These are phyloP conservation scores for Eucalyptus albens DNA, from an alignment of 345 rosid genomes.

Conservation along the genomic window DNA sequence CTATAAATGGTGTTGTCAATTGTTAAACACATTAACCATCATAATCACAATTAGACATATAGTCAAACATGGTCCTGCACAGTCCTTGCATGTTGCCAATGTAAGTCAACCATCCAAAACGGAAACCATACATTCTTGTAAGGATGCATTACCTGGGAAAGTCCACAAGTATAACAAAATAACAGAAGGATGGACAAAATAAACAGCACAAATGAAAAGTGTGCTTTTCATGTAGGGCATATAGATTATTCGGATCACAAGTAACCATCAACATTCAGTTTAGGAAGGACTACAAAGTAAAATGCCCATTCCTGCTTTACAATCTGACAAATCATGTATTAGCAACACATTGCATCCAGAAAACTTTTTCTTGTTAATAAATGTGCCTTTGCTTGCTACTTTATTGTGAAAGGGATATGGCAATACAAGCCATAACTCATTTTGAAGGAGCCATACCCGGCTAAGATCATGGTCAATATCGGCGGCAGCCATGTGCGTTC, in stretches of 20 bases:
- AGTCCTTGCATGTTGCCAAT: not conserved
- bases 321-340: not conserved
- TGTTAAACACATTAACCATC: not conserved
- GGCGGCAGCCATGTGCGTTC: conserved; percentile 62
- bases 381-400: not conserved
- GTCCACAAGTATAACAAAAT: not conserved
- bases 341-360: not conserved
- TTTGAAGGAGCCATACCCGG: conserved; percentile 39
- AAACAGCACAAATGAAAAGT: not conserved
- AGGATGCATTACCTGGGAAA: not conserved
- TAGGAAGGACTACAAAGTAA: not conserved
- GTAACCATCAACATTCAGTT: not conserved
- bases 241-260: not conserved
- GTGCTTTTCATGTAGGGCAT: not conserved
- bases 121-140: not conserved
- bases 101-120: not conserved
- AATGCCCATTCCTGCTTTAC: not conserved
- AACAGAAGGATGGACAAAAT: not conserved
- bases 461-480: conserved; percentile 84
- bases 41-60: not conserved
- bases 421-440: not conserved
- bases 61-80: not conserved
- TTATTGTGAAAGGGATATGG: not conserved
- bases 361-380: not conserved
- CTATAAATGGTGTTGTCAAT: not conserved